A percentile compares a stretch with the other conserved stretches of the same genome.
These are phyloP conservation scores for Citrus cavaleriei DNA, from an alignment of 345 rosid species.

Conservation along the genomic window DNA sequence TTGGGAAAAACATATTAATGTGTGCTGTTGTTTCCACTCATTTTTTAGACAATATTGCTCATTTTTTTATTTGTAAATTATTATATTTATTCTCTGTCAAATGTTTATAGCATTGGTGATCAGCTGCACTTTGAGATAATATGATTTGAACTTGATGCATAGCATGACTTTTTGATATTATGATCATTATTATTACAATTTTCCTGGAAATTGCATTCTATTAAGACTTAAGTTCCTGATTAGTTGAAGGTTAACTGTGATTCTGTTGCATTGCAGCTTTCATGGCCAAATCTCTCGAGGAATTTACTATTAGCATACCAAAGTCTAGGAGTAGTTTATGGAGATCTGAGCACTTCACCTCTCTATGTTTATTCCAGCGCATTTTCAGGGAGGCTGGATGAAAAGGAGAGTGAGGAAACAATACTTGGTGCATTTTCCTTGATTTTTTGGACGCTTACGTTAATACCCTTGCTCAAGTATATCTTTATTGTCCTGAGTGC, in stretches of 20 bases:
- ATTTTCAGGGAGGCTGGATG: slow-evolving; percentile 54
- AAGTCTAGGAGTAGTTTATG: slow-evolving; percentile 88
- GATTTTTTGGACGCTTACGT: slow-evolving; percentile 87
- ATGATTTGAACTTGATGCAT: background rate
- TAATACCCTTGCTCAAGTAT: slow-evolving; percentile 75
- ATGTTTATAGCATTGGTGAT: background rate
- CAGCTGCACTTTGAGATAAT: background rate
- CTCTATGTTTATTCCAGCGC: slow-evolving; percentile 70
- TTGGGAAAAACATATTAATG: background rate
- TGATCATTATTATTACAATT: no score
- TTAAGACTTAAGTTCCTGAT: background rate
- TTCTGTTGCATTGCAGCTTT: slow-evolving; percentile 49
- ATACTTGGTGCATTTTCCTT: slow-evolving; percentile 83
- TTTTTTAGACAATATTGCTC: background rate
- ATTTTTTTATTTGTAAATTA: background rate
- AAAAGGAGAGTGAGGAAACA: slow-evolving; percentile 51
- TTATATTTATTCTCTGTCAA: background rate
- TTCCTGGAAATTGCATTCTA: background rate
- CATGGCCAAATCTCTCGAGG: slow-evolving; percentile 59
- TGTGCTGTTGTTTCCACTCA: background rate
- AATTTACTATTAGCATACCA: slow-evolving; percentile 81
- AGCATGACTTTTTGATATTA: background rate
- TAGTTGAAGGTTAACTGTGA: slow-evolving; percentile 3
- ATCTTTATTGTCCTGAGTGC: slow-evolving; percentile 59
- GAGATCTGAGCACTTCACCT: slow-evolving; percentile 84